Conservation (phyloP, 192 early-diverging fungal genomes). For the Gorgonomyces haynaldii region DNA sequence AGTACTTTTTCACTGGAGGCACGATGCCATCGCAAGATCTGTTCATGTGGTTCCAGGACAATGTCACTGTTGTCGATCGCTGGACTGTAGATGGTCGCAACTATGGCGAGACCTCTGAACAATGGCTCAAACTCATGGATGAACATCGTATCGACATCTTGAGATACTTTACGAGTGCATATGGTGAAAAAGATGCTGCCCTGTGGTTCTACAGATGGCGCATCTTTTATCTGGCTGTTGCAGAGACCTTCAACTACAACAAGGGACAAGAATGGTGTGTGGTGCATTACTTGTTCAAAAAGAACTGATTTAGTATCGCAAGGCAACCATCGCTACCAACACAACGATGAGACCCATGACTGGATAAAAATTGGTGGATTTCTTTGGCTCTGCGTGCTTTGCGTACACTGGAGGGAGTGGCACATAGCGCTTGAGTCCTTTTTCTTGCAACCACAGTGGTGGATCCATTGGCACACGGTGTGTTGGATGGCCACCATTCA, state of each 20-base stretch:
- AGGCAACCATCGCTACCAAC: too few species aligned
- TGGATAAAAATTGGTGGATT: too few species aligned
- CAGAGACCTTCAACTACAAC: conserved; percentile 45
- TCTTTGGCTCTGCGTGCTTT: too few species aligned
- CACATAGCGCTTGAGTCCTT: too few species aligned
- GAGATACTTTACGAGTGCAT: conserved; percentile 25
- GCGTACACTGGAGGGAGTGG: too few species aligned
- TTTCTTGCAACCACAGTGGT: too few species aligned
- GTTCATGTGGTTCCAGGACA: conserved; percentile 46
- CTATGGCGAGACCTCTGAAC: conserved; percentile 41
- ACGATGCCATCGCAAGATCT: conserved; percentile 36
- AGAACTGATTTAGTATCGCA: too few species aligned
- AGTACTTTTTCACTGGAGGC: conserved; percentile 56
- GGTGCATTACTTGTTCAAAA: conserved; percentile 53
- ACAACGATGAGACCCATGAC: too few species aligned
- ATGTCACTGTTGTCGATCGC: conserved; percentile 40
- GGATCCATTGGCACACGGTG: too few species aligned
- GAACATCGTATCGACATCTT: conserved; percentile 26
- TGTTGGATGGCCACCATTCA: conserved; percentile 44
- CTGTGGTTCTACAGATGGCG: conserved; percentile 55
- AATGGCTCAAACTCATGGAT: conserved; percentile 45
- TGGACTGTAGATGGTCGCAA: conserved; percentile 52
- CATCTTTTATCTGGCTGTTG: conserved; percentile 45
- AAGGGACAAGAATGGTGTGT: conserved; percentile 50
- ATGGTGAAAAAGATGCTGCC: conserved; percentile 35